phyloP scores from a whole-genome alignment of 2,329 filamentous ascomycete genomes.

The Grosmannia huntii region DNA sequence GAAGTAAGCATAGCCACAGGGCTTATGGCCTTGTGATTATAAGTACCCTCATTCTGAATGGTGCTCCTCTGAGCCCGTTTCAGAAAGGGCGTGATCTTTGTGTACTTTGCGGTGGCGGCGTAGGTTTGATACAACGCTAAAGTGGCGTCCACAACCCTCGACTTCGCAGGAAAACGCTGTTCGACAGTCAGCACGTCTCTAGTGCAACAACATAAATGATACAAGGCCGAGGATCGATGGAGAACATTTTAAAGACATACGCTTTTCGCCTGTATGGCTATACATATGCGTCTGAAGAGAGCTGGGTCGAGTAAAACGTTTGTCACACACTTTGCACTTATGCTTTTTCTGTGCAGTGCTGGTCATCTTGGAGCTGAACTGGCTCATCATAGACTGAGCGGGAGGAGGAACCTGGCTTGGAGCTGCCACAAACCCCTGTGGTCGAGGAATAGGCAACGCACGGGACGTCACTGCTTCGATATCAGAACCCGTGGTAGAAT shows the following conservation, averaged over 20 bases:
- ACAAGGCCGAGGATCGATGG: not conserved
- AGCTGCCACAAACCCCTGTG: constrained; percentile 41
- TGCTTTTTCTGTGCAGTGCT: constrained; percentile 98
- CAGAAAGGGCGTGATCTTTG: constrained; percentile 58
- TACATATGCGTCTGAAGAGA: constrained; percentile 97
- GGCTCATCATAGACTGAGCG: constrained; percentile 95
- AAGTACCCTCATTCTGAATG: constrained; percentile 36
- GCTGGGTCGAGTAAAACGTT: constrained; percentile 87
- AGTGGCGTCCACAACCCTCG: constrained; percentile 87
- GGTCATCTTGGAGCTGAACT: constrained; percentile 93
- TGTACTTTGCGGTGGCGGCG: constrained; percentile 93
- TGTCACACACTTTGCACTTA: constrained; percentile 97
- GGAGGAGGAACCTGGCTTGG: constrained; percentile 46
- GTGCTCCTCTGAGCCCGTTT: constrained; percentile 50
- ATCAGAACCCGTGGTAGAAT: constrained; percentile 79
- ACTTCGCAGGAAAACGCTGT: constrained; percentile 88
- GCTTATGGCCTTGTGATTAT: not conserved
- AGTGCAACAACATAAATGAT: not conserved
- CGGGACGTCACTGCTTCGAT: constrained; percentile 71
- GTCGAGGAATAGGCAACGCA: constrained; percentile 77
- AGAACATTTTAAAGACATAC: constrained; percentile 43
- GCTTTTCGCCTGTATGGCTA: constrained; percentile 94
- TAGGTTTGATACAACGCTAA: constrained; percentile 93
- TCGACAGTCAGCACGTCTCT: not conserved
- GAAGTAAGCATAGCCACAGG: not conserved